Conservation (phyloP, 1,284 basidiomycete species). For the Melampsora allii-populina region DNA sequence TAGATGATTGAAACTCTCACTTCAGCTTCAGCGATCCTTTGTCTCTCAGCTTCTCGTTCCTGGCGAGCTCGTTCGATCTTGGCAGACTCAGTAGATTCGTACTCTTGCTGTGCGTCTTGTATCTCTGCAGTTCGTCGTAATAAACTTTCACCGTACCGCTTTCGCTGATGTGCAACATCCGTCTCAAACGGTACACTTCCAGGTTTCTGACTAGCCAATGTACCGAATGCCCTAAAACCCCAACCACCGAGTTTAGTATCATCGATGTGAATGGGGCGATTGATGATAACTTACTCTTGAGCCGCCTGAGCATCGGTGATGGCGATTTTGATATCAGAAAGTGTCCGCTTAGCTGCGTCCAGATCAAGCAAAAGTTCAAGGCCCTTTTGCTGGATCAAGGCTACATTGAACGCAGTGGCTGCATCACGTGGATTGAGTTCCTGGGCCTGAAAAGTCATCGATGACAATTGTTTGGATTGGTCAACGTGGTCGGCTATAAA, state of each 20-base stretch:
- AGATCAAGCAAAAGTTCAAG: slow-evolving; percentile 78
- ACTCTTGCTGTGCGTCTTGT: slow-evolving; percentile 65
- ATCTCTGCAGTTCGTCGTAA: slow-evolving; percentile 68
- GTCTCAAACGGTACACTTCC: slow-evolving; percentile 72
- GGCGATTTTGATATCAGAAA: slow-evolving; percentile 71
- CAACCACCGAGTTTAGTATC: not conserved
- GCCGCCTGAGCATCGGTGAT: slow-evolving; percentile 80
- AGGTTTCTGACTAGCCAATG: slow-evolving; percentile 69
- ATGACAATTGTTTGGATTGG: slow-evolving; percentile 8
- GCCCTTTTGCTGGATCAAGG: slow-evolving; percentile 92
- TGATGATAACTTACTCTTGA: slow-evolving; percentile 63
- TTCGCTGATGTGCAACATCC: slow-evolving; percentile 80
- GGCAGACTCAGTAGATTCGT: slow-evolving; percentile 69
- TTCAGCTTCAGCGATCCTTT: slow-evolving; percentile 34
- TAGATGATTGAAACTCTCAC: slow-evolving; percentile 5
- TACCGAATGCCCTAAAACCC: slow-evolving; percentile 68
- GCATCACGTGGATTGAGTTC: slow-evolving; percentile 79
- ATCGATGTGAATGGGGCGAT: not conserved
- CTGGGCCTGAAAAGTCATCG: slow-evolving; percentile 61
- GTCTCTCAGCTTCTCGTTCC: slow-evolving; percentile 37
- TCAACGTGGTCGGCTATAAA: not conserved
- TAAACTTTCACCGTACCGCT: slow-evolving; percentile 80
- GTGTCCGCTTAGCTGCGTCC: slow-evolving; percentile 67
- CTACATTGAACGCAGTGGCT: slow-evolving; percentile 85
- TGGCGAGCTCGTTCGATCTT: slow-evolving; percentile 48